phyloP scores from a whole-genome alignment of 108 stramenopile genomes.

The Skeletonema costatum region DNA sequence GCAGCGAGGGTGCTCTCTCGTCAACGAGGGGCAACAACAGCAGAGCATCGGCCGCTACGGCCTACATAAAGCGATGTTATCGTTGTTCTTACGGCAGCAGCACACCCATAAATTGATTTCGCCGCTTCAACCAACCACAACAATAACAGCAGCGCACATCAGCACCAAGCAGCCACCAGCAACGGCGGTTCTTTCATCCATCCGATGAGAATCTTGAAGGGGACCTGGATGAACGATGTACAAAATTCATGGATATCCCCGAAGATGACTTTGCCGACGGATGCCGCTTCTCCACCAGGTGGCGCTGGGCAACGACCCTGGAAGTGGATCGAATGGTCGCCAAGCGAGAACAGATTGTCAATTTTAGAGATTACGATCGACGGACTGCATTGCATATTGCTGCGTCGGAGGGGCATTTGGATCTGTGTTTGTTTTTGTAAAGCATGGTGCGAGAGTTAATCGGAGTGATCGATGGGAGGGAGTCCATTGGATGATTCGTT shows the following conservation, averaged over 20 bases:
- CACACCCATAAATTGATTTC: background rate
- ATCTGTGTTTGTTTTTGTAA: constrained; percentile 41
- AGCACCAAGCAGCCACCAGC: background rate
- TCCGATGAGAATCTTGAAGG: background rate
- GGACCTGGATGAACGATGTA: background rate
- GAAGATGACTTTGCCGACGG: constrained; percentile 69
- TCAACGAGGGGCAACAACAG: background rate
- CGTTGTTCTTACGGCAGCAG: background rate
- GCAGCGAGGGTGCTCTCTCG: background rate
- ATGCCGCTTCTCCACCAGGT: constrained; percentile 68
- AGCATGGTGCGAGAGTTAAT: constrained; percentile 49
- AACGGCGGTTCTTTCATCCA: background rate
- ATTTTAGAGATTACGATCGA: constrained; percentile 66
- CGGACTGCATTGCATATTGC: constrained; percentile 60
- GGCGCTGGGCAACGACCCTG: constrained; percentile 50
- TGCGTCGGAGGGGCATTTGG: constrained; percentile 59
- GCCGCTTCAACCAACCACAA: background rate
- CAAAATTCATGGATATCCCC: constrained; percentile 20
- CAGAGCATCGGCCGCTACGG: background rate
- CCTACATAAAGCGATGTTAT: background rate
- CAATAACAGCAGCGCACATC: background rate
- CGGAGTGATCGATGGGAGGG: constrained; percentile 60
- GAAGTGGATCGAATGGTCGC: constrained; percentile 15
- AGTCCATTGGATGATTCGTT: constrained; percentile 64
- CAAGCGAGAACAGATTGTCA: constrained; percentile 24